These are phyloP conservation scores for Oryza coarctata DNA, from an alignment of 176 grass and related monocot species.

Conservation along the genomic window DNA sequence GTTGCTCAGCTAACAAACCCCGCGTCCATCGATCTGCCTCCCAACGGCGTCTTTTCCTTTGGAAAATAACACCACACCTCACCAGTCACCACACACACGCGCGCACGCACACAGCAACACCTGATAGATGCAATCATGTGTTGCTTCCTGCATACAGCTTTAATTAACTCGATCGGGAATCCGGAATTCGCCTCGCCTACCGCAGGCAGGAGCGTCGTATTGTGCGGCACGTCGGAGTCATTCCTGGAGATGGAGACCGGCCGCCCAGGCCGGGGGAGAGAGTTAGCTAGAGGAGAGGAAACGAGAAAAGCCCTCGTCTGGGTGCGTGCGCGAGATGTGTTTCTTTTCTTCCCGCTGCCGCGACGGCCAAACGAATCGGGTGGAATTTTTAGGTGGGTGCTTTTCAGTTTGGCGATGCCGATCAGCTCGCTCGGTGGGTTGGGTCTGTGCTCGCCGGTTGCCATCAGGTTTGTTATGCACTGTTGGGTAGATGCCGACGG, in stretches of 20 bases:
- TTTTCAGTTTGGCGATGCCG: neutral
- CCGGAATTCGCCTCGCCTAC: slow-evolving; percentile 9
- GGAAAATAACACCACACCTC: slow-evolving; percentile 8
- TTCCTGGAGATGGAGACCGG: slow-evolving; percentile 1
- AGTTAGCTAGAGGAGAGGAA: neutral
- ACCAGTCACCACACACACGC: neutral
- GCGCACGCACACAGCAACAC: neutral
- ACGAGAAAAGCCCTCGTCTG: neutral
- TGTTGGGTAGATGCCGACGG: slow-evolving; percentile 34
- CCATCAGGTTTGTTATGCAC: slow-evolving; percentile 56
- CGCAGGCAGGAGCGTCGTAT: slow-evolving; percentile 1
- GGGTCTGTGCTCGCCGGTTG: slow-evolving; percentile 40
- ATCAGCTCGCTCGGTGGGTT: neutral
- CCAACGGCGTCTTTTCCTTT: neutral
- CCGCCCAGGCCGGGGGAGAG: neutral
- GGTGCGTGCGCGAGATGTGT: slow-evolving; percentile 27
- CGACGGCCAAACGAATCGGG: slow-evolving; percentile 54
- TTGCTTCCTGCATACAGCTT: slow-evolving; percentile 56
- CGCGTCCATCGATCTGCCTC: neutral
- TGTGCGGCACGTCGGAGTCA: slow-evolving; percentile 38
- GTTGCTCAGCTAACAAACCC: slow-evolving; percentile 38
- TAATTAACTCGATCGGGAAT: slow-evolving; percentile 44
- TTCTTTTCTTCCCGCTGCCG: neutral
- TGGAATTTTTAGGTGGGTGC: slow-evolving; percentile 49
- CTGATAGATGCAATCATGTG: slow-evolving; percentile 39